A percentile compares a stretch with the other conserved stretches of the same genome.
Evolutionary conservation across 2,329 filamentous ascomycete species (phyloP).

Genomic region (Colletotrichum shisoi): DNA sequence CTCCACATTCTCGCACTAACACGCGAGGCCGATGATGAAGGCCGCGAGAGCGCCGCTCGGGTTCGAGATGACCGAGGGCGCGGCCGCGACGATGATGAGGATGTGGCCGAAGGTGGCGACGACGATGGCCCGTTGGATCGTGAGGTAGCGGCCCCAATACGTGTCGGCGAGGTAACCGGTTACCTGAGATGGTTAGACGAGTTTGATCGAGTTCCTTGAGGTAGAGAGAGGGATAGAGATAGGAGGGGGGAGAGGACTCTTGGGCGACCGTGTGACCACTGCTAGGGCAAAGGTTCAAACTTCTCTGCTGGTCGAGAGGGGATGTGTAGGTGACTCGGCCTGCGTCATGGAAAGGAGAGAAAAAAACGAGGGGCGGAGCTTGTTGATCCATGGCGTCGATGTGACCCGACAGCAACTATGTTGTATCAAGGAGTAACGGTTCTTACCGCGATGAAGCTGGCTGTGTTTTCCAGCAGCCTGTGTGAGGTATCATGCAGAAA

Average conservation of each 20-base stretch:
- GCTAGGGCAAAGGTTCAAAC: too few species aligned
- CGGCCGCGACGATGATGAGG: conserved; percentile 70
- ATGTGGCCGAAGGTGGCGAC: conserved; percentile 73
- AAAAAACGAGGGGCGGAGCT: too few species aligned
- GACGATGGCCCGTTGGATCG: conserved; percentile 73
- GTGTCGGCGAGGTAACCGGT: conserved; percentile 71
- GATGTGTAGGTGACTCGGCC: too few species aligned
- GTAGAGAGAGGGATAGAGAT: too few species aligned
- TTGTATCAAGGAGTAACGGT: not conserved
- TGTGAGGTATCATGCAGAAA: not conserved
- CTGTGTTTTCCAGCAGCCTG: not conserved
- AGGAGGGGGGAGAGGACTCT: too few species aligned
- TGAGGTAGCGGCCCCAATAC: conserved; percentile 73
- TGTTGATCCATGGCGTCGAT: too few species aligned
- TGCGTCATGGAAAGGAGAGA: too few species aligned
- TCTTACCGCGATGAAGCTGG: not conserved
- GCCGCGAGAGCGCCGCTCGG: conserved; percentile 59
- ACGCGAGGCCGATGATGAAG: conserved; percentile 65
- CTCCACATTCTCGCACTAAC: too few species aligned
- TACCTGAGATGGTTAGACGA: conserved; percentile 42
- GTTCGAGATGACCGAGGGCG: conserved; percentile 49
- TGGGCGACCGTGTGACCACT: not conserved
- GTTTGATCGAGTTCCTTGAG: not conserved
- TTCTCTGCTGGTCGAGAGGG: too few species aligned
- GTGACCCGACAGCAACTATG: not conserved